Evolutionary conservation across 768 basidiomycete species (phyloP).

Genomic region (Tylopilus felleus): DNA sequence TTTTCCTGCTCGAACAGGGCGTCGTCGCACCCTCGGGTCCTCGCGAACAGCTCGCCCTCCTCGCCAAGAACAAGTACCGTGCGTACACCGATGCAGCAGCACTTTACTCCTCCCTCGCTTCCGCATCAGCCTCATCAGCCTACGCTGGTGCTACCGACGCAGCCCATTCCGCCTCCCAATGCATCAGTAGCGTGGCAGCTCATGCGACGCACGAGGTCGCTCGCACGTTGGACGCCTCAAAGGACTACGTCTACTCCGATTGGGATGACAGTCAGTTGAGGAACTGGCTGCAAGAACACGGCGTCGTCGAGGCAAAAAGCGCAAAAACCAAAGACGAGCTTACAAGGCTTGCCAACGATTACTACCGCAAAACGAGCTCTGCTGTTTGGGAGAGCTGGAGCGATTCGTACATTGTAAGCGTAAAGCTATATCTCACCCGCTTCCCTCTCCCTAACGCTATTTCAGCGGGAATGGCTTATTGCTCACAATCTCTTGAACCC

Average conservation of each 20-base stretch:
- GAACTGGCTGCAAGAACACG: conserved; percentile 70
- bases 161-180: conserved; percentile 37
- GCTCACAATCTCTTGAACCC: conserved; percentile 70
- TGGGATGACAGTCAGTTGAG: conserved; percentile 83
- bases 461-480: conserved; percentile 79
- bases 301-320: conserved; percentile 61
- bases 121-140: conserved; percentile 46
- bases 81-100: conserved; percentile 59
- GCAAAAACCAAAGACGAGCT: conserved; percentile 60
- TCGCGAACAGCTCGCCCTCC: conserved; percentile 72
- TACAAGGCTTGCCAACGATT: conserved; percentile 60
- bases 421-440: not conserved
- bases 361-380: conserved; percentile 58
- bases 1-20: conserved; percentile 85
- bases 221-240: conserved; percentile 61
- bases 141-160: conserved; percentile 43
- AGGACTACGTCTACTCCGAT: conserved; percentile 85
- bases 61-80: conserved; percentile 70
- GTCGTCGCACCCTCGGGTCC: conserved; percentile 78
- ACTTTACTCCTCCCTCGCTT: conserved; percentile 49
- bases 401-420: conserved; percentile 71
- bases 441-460: not conserved
- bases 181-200: conserved; percentile 40
- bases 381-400: conserved; percentile 86
- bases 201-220: conserved; percentile 53